Conservation (phyloP, 2,329 filamentous ascomycete species). For the Beauveria scarabaeidicola region DNA sequence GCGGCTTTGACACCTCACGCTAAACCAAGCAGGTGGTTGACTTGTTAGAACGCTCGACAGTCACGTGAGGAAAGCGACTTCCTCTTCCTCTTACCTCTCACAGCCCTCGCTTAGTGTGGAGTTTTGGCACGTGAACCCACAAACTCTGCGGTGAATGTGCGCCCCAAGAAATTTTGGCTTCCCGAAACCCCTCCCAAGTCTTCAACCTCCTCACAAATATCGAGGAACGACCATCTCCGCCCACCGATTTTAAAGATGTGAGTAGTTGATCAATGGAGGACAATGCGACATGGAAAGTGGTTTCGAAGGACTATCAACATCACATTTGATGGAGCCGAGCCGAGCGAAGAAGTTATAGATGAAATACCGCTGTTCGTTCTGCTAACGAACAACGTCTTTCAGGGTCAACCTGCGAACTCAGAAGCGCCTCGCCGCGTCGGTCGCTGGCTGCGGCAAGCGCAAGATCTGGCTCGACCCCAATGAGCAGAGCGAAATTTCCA, state of each 20-base stretch:
- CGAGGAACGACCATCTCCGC: conserved; percentile 34
- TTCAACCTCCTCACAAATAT: conserved; percentile 27
- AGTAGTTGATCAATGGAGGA: conserved; percentile 20
- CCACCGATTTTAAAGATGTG: conserved; percentile 37
- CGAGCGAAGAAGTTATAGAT: not conserved
- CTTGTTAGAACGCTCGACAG: not conserved
- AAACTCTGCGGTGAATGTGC: conserved; percentile 30
- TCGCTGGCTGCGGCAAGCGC: conserved; percentile 98
- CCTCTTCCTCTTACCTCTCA: conserved; percentile 19
- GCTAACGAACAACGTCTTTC: conserved; percentile 25
- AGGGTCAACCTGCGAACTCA: conserved; percentile 99
- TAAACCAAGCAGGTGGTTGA: not conserved
- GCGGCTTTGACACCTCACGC: not conserved
- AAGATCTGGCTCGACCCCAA: conserved; percentile 99
- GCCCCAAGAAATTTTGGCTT: conserved; percentile 32
- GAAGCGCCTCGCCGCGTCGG: conserved; percentile 98
- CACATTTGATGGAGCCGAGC: conserved; percentile 11
- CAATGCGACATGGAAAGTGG: not conserved
- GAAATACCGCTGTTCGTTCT: conserved; percentile 12
- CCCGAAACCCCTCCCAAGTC: conserved; percentile 30
- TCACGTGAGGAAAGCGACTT: conserved; percentile 18
- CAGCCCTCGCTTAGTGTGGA: conserved; percentile 33
- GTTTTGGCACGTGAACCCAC: conserved; percentile 31
- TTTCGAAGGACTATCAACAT: not conserved
- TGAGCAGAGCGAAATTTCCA: conserved; percentile 98